Conservation (phyloP, 140 eudicot species). For the Erigeron philadelphicus region DNA sequence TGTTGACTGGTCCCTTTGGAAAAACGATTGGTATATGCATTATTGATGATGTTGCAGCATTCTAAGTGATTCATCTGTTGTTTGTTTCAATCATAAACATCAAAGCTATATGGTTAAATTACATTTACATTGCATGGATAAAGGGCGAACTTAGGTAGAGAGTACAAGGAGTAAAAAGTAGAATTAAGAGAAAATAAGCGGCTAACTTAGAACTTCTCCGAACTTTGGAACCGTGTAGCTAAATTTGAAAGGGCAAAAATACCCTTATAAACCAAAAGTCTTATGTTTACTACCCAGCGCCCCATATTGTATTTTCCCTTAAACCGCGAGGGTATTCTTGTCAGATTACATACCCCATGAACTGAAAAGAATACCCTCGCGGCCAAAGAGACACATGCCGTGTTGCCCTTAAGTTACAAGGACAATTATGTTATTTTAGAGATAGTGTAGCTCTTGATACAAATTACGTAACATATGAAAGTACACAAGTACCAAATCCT, state of each 20-base stretch:
- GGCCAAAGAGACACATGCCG: not conserved
- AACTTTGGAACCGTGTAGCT: not conserved
- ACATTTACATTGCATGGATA: not conserved
- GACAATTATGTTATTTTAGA: constrained; percentile 17
- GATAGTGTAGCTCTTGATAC: constrained; percentile 10
- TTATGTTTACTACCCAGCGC: not conserved
- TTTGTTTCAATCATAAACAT: not conserved
- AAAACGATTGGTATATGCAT: not conserved
- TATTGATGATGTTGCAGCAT: constrained; percentile 6
- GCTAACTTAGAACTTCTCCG: not conserved
- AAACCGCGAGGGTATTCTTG: not conserved
- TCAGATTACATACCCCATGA: not conserved
- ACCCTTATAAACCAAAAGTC: constrained; percentile 1
- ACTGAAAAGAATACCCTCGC: not conserved
- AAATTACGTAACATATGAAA: not conserved
- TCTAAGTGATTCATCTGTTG: not conserved
- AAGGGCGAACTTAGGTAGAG: not conserved
- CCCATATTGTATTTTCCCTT: not conserved
- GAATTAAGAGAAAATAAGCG: not conserved
- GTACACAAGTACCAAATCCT: constrained; percentile 1
- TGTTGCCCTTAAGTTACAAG: not conserved
- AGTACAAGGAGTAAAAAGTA: not conserved
- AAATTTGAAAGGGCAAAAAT: not conserved
- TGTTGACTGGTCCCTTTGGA: constrained; percentile 14
- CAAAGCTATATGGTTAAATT: not conserved